Evolutionary conservation across 2,329 filamentous ascomycete genomes (phyloP), one percentile per base, ranked within the genome.

Genomic region (Aquanectria penicillioides): DNA sequence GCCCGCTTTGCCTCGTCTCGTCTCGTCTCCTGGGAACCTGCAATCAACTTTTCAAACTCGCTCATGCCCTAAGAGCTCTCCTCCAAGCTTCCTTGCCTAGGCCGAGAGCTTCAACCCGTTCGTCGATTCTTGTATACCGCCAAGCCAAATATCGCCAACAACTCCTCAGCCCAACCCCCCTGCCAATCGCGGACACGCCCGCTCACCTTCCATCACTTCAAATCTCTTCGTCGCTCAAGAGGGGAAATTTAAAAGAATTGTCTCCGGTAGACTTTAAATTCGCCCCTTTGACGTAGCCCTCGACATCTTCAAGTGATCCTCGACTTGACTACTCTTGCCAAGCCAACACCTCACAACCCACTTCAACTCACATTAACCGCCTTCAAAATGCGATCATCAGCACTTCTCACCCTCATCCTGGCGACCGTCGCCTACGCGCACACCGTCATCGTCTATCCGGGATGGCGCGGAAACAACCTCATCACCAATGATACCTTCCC

Each of bases 381-480:
- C 37, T 28, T 44, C 74, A 77, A 64, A 20, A 86, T 86, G 83
- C 69, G 80, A 54, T 73, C 75, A 52, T 82, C 82, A 69, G 70
- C 79, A 37, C 41, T 77, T 52, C 56, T 77, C 61, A 73, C 78
- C 54, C 62, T 85, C 55, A 71, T 78, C 71, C 69, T 80, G 65
- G 81, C 81, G 59, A 76, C 80, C 34, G 64, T 88, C 68, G 80
- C 81, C 62, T 79, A 83, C 28, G 88, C 89, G n/a, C 92, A 96
- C 74, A 91, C 85, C n/a, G 85, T 97, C 72, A 89, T 97, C 74
- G 89, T 89, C 62, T 96, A 96, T 73, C 93, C 93, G 0, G 91
- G 91, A 66, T 94, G 90, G 88, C 81, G 93, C 84, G 93, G 93
- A 64, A 89, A 97, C 80, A 96, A 93, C 74, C 85, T 97, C 62